A percentile compares a stretch with the other conserved stretches of the same genome.
Conservation (phyloP, 352 stramenopile genomes). For the Pythium chondricola region DNA sequence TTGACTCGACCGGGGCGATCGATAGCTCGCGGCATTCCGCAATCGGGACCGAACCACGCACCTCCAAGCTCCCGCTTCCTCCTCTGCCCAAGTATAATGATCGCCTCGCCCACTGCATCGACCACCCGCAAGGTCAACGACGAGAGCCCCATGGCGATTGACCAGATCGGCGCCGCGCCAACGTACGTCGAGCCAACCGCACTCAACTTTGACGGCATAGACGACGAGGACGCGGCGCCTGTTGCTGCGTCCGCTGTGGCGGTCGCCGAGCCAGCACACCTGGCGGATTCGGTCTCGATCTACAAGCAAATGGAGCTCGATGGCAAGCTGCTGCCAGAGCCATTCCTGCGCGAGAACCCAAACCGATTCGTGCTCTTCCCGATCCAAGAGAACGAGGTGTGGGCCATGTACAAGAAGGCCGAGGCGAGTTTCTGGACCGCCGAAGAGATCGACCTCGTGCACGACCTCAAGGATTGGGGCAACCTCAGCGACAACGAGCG, state of each 20-base stretch:
- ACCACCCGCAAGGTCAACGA: constrained; percentile 11
- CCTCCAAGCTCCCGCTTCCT: constrained; percentile 5
- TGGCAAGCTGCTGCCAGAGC: constrained; percentile 84
- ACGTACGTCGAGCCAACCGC: background rate
- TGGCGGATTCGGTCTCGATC: constrained; percentile 45
- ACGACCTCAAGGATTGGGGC: constrained; percentile 95
- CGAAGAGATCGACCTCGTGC: constrained; percentile 96
- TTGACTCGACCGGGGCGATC: no score
- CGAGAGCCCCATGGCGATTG: constrained; percentile 15
- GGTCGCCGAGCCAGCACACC: background rate
- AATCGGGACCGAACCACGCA: constrained; percentile 9
- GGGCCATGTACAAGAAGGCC: constrained; percentile 99
- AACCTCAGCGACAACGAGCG: constrained; percentile 94
- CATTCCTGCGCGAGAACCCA: constrained; percentile 93
- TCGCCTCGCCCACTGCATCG: background rate
- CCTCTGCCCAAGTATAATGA: constrained; percentile 8
- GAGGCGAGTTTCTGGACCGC: constrained; percentile 99
- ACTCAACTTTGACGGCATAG: constrained; percentile 22
- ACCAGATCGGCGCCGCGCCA: background rate
- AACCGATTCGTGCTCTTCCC: constrained; percentile 97
- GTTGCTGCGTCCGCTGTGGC: constrained; percentile 2
- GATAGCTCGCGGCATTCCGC: constrained; percentile 3
- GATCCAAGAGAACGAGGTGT: constrained; percentile 96
- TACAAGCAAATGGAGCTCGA: constrained; percentile 86
- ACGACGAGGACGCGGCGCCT: constrained; percentile 7